Evolutionary conservation across 768 basidiomycete species (phyloP), one percentile per base, ranked within the genome.

Genomic region (Lactarius deliciosus): DNA sequence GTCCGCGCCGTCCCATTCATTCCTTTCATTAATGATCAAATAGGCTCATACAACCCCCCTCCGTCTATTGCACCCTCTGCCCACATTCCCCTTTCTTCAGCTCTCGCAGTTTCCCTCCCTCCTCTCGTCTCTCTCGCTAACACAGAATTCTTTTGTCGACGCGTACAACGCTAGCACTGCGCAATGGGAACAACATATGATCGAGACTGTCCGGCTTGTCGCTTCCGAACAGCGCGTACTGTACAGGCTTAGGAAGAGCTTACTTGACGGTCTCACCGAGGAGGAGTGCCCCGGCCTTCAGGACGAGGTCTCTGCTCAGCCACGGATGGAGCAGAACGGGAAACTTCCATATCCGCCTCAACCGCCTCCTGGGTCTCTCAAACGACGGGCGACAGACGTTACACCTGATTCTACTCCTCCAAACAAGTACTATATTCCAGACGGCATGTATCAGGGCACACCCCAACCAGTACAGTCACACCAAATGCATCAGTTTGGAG

Each of bases 141-240:
- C 78, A 0, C 62, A 79, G 1, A 74, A 76, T 15, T 83, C 86
- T 2, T 89, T 85, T 71, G 77, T 90, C 54, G 89, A 90, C 68
- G 79, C 84, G 3, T 90, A 81, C 73, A 82, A 86, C 64, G 78
- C 81, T 9, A 66, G 72, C 2, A 81, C 85, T 0, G 78, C 81
- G 0, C 82, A 86, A 62, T 90, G 89, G 89, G 87, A 88, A 61
- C 88, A 89, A 66, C 87, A 89, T 70, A 78, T 81, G 45, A 81
- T 86, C 65, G 79, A 78, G 47, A 81, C 84, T 18, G 87, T 89
- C 4, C 82, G 87, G 41, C 72, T 84, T 43, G 84, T 90, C 50
- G 80, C 81, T 56, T 80, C 79, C 1, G 85, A 86, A 68, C 87
- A 89, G 68, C 79, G 88, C 36, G 74, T 90, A 38, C 74, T 90